These are phyloP conservation scores for Chrysopogon serrulatus DNA, from an alignment of 176 grass and related monocot genomes.

Conservation along the genomic window DNA sequence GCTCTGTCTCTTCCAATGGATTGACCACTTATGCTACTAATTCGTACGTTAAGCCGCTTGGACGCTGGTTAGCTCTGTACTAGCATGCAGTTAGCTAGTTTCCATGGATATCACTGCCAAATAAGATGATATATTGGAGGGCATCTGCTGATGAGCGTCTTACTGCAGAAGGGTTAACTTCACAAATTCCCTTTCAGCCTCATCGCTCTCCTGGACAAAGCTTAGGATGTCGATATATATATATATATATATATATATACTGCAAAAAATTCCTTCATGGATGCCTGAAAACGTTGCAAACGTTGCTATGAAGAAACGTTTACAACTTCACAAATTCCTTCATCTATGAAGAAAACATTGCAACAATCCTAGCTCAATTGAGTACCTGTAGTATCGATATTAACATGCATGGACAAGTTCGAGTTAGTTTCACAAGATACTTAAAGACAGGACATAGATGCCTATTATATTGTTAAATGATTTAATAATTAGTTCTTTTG, in stretches of 20 bases:
- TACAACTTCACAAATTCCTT: neutral
- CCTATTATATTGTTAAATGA: no score
- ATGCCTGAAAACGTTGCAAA: no score
- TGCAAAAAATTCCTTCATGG: neutral
- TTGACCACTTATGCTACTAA: neutral
- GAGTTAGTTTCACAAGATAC: no score
- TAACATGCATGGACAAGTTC: no score
- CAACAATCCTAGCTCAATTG: neutral
- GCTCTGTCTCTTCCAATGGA: slow-evolving; percentile 4
- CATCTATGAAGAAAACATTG: neutral
- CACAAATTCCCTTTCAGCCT: neutral
- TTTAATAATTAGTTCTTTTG: no score
- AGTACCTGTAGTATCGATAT: no score
- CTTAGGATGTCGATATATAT: neutral
- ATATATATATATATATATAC: neutral
- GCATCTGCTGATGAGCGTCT: neutral
- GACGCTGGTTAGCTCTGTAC: neutral
- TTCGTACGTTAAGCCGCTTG: neutral
- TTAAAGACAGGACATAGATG: neutral
- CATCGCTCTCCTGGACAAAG: neutral
- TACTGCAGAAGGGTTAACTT: neutral
- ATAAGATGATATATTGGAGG: neutral
- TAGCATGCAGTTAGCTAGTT: neutral
- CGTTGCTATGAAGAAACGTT: no score
- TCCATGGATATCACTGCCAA: neutral